These are phyloP conservation scores for Solanum hybrid DNA, from an alignment of 305 asterid genomes.

Conservation along the genomic window DNA sequence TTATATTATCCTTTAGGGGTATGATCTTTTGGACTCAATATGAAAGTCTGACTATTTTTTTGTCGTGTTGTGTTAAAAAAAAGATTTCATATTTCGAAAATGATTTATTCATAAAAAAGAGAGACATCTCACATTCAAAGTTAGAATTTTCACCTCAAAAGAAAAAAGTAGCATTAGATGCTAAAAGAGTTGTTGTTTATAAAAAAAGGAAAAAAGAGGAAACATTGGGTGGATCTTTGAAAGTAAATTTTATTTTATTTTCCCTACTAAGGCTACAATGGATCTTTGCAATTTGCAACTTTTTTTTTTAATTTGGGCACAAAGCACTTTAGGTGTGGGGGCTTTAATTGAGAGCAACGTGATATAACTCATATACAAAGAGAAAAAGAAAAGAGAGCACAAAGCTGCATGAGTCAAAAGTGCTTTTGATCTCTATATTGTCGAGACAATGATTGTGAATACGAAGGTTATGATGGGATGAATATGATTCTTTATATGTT, in stretches of 20 bases:
- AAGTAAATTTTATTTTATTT: constrained; percentile 7
- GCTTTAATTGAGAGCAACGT: constrained; percentile 9
- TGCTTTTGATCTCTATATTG: constrained; percentile 13
- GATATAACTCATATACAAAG: not conserved
- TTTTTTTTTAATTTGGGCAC: not conserved
- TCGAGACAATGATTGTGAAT: not conserved
- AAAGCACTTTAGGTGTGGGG: constrained; percentile 5
- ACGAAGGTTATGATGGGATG: not conserved
- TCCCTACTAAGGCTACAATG: not conserved
- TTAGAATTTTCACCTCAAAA: constrained; percentile 1
- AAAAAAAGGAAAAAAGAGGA: not conserved
- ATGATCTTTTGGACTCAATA: not conserved
- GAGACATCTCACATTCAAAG: constrained; percentile 5
- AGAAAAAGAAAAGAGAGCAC: not conserved
- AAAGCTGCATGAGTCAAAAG: constrained; percentile 26
- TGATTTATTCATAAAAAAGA: not conserved
- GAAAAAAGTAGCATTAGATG: not conserved
- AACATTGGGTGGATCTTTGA: not conserved
- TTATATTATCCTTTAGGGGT: not conserved
- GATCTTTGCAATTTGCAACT: constrained; percentile 3
- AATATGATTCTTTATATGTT: not conserved
- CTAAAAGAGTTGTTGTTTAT: not conserved
- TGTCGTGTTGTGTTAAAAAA: not conserved
- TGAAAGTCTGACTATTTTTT: not conserved
- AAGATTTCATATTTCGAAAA: constrained; percentile 4